Percentiles rank a stretch among this genome's conserved stretches.
Evolutionary conservation across 192 early-diverging fungal genomes (phyloP).

Genomic region (Mortierella antarctica): DNA sequence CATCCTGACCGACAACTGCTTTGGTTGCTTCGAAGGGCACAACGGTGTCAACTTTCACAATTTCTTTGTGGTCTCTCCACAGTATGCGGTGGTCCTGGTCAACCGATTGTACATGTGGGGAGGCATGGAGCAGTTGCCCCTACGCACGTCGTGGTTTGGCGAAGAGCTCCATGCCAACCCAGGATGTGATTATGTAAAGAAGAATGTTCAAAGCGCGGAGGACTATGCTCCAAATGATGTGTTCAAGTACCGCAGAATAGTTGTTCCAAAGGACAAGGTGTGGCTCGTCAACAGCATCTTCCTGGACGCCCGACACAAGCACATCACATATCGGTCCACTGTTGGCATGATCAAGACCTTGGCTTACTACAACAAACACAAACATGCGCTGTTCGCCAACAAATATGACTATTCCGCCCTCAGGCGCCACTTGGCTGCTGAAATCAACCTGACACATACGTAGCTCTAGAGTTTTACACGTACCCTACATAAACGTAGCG

Average conservation of each 20-base stretch:
- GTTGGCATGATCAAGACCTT: slow-evolving; percentile 12
- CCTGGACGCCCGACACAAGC: slow-evolving; percentile 10
- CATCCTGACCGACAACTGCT: slow-evolving; percentile 43
- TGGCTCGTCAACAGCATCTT: slow-evolving; percentile 14
- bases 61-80: slow-evolving; percentile 53
- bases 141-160: slow-evolving; percentile 10
- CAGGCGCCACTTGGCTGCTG: slow-evolving; percentile 10
- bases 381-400: neutral
- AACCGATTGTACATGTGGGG: slow-evolving; percentile 1
- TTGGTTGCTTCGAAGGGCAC: slow-evolving; percentile 47
- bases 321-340: slow-evolving; percentile 21
- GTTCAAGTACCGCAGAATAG: slow-evolving; percentile 30
- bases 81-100: slow-evolving; percentile 36
- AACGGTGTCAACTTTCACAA: slow-evolving; percentile 9
- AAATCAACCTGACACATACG: too few species aligned
- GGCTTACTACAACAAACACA: slow-evolving; percentile 22
- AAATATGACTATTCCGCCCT: slow-evolving; percentile 9
- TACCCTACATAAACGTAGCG: too few species aligned
- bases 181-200: slow-evolving; percentile 5
- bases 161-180: slow-evolving; percentile 6
- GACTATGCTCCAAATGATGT: slow-evolving; percentile 9
- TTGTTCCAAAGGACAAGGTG: slow-evolving; percentile 17
- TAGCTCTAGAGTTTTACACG: too few species aligned
- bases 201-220: neutral
- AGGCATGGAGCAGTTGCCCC: neutral